Conservation (phyloP, 306 rosid species). For the Cajanus cajan region DNA sequence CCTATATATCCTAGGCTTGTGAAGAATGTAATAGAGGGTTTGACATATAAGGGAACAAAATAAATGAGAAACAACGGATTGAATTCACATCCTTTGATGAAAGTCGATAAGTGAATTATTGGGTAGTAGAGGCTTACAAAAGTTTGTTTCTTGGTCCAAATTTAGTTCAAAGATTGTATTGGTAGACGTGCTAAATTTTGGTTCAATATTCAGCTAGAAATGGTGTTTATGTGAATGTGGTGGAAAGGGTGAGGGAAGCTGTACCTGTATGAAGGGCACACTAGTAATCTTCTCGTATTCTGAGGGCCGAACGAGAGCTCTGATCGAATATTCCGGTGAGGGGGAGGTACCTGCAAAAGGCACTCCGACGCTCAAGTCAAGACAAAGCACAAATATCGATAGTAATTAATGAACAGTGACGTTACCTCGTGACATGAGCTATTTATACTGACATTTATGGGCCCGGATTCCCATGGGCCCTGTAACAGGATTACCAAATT, state of each 20-base stretch:
- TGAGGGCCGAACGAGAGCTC: too few relatives aligned
- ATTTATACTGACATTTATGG: too few relatives aligned
- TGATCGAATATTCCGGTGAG: too few relatives aligned
- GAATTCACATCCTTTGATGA: slow-evolving; percentile 61
- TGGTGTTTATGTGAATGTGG: slow-evolving; percentile 82
- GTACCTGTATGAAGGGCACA: too few relatives aligned
- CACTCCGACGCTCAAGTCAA: too few relatives aligned
- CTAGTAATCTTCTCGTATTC: too few relatives aligned
- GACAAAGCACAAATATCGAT: too few relatives aligned
- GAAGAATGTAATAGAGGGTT: slow-evolving; percentile 65
- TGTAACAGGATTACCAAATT: too few relatives aligned
- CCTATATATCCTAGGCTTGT: slow-evolving; percentile 92
- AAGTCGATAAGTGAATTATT: slow-evolving; percentile 64
- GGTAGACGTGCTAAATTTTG: not conserved
- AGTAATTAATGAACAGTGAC: too few relatives aligned
- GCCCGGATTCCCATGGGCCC: too few relatives aligned
- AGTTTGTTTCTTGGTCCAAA: not conserved
- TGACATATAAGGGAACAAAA: slow-evolving; percentile 67
- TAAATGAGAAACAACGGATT: slow-evolving; percentile 77
- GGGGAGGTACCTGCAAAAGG: too few relatives aligned
- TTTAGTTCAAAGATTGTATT: not conserved
- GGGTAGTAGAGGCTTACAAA: not conserved
- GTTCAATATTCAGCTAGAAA: slow-evolving; percentile 70
- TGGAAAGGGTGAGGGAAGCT: slow-evolving; percentile 74
- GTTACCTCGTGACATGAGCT: too few relatives aligned